A percentile compares a stretch with the other conserved stretches of the same genome.
These are phyloP conservation scores for Populus simonii DNA, from an alignment of 345 rosid species.

Conservation along the genomic window DNA sequence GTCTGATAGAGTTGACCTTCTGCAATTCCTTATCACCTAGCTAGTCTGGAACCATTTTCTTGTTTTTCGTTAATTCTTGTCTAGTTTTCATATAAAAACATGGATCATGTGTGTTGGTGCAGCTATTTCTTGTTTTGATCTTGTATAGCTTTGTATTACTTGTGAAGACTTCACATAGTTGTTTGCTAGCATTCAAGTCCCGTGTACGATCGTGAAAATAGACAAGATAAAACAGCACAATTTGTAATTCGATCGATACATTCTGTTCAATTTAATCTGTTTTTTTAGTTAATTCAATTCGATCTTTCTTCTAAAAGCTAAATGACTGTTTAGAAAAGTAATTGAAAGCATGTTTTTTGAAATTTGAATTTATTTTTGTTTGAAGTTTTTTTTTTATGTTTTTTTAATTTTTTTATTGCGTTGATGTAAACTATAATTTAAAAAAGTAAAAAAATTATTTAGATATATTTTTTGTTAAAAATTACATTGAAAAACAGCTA, in stretches of 20 bases:
- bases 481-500: too few species aligned
- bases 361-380: too few species aligned
- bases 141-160: neutral
- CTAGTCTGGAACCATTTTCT: neutral
- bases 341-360: too few species aligned
- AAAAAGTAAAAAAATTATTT: too few species aligned
- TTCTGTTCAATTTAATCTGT: neutral
- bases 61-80: neutral
- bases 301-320: too few species aligned
- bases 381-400: too few species aligned
- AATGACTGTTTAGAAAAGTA: fast-evolving
- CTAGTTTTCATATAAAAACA: neutral
- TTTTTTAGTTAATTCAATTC: too few species aligned
- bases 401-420: fast-evolving
- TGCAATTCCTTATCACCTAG: neutral
- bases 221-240: neutral
- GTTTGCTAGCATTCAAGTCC: neutral
- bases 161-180: neutral
- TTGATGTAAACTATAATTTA: fast-evolving
- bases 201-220: too few species aligned
- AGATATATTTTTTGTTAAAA: too few species aligned
- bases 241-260: neutral
- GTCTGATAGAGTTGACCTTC: neutral
- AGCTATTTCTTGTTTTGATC: neutral
- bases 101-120: neutral